Conservation (phyloP, 2,329 filamentous ascomycete species). For the Neodidymelliopsis sp. region DNA sequence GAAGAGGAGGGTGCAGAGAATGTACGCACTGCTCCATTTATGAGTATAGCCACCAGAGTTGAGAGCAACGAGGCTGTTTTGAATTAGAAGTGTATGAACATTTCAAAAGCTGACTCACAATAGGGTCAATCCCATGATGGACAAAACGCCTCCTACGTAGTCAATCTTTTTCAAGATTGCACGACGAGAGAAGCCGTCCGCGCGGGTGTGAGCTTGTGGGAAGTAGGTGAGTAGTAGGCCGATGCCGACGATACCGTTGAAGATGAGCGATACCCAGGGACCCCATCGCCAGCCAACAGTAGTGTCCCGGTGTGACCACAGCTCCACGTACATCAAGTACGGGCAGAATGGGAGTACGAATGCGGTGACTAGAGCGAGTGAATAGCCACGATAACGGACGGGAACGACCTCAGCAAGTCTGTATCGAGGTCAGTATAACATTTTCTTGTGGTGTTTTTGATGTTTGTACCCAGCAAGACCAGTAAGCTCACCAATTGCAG, state of each 20-base stretch:
- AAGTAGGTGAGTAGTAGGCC: conserved; percentile 44
- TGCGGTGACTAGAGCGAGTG: conserved; percentile 42
- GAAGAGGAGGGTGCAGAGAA: conserved; percentile 46
- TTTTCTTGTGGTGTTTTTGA: background rate
- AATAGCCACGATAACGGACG: conserved; percentile 45
- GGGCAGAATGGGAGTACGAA: conserved; percentile 48
- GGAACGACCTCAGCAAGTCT: conserved; percentile 46
- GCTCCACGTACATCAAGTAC: conserved; percentile 42
- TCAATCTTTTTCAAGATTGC: conserved; percentile 45
- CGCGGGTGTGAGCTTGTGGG: conserved; percentile 41
- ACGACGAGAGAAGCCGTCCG: conserved; percentile 40
- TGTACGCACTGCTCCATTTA: conserved; percentile 49
- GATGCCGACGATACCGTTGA: conserved; percentile 40
- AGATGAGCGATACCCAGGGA: conserved; percentile 45
- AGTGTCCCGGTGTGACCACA: conserved; percentile 36
- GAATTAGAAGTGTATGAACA: background rate
- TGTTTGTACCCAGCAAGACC: conserved; percentile 43
- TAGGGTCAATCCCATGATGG: conserved; percentile 42
- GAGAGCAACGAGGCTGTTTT: conserved; percentile 47
- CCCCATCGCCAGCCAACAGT: conserved; percentile 45
- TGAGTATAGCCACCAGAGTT: conserved; percentile 52
- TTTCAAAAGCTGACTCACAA: conserved; percentile 30
- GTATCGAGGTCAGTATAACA: conserved; percentile 5
- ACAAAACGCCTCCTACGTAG: conserved; percentile 40
- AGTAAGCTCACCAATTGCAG: conserved; percentile 46